These are phyloP conservation scores for Pyrenophora graminea DNA, from an alignment of 2,329 filamentous ascomycete genomes.

Conservation along the genomic window DNA sequence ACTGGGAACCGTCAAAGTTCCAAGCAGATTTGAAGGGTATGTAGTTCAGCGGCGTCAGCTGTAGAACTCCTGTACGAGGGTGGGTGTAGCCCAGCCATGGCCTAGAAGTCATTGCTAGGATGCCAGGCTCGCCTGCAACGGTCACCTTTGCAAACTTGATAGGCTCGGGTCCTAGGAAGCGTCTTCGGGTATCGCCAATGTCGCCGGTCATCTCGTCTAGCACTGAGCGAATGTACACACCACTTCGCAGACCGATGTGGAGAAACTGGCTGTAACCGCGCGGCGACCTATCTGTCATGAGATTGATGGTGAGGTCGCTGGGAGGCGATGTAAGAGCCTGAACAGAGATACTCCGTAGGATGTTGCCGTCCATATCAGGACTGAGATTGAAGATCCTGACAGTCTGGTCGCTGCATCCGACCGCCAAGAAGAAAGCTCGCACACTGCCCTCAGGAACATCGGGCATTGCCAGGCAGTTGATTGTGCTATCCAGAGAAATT, in stretches of 20 bases:
- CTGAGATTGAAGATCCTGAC: constrained; percentile 90
- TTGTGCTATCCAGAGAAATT: constrained; percentile 91
- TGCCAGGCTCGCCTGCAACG: constrained; percentile 80
- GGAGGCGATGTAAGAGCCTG: constrained; percentile 91
- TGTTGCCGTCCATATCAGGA: constrained; percentile 72
- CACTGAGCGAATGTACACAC: constrained; percentile 93
- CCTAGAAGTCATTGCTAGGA: constrained; percentile 86
- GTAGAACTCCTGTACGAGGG: constrained; percentile 81
- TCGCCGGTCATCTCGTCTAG: constrained; percentile 95
- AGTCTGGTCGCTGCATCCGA: constrained; percentile 95
- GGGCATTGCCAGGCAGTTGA: constrained; percentile 91
- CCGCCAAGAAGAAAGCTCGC: constrained; percentile 89
- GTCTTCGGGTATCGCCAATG: constrained; percentile 89
- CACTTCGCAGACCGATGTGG: constrained; percentile 93
- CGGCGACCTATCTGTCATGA: constrained; percentile 91
- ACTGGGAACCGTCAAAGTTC: constrained; percentile 96
- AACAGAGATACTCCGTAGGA: constrained; percentile 86
- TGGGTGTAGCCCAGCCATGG: constrained; percentile 97
- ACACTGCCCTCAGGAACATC: constrained; percentile 88
- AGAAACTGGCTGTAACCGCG: constrained; percentile 88
- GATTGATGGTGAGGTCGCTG: constrained; percentile 85
- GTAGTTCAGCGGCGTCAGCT: constrained; percentile 90
- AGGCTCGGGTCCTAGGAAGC: constrained; percentile 88
- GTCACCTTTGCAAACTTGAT: constrained; percentile 91
- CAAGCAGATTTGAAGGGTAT: constrained; percentile 88